Conservation (phyloP, 129 eudicot genomes). For the Flaveria ramosissima region DNA sequence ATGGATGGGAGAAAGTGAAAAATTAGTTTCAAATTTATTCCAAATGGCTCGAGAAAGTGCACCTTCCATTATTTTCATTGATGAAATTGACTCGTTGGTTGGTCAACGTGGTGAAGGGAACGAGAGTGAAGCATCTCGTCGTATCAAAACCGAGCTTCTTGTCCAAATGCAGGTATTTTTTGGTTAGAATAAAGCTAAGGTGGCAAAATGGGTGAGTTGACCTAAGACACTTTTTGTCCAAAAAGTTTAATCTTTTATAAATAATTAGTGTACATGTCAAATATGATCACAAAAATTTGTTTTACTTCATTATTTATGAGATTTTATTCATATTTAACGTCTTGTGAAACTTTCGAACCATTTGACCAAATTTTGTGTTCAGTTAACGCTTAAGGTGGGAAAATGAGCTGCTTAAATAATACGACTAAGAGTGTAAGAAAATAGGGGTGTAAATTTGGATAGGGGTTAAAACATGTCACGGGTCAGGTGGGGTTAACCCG, state of each 20-base stretch:
- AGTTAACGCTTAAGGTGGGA: not conserved
- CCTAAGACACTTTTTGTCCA: not conserved
- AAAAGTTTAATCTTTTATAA: not conserved
- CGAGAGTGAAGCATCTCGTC: conserved; percentile 77
- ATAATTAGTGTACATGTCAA: not conserved
- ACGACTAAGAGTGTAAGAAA: not conserved
- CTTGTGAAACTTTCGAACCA: not conserved
- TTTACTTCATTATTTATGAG: not conserved
- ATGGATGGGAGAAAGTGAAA: conserved; percentile 86
- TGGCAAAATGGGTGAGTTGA: conserved; percentile 7
- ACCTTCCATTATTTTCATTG: conserved; percentile 68
- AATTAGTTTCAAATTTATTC: conserved; percentile 64
- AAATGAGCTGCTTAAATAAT: not conserved
- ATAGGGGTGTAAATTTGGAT: not conserved
- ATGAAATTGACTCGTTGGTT: conserved; percentile 68
- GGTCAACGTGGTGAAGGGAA: conserved; percentile 82
- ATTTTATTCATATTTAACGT: not conserved
- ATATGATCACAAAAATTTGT: conserved; percentile 8
- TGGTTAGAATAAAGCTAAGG: not conserved
- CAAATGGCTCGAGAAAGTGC: conserved; percentile 78
- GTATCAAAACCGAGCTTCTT: conserved; percentile 75
- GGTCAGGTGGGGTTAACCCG: not conserved
- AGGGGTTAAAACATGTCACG: not conserved
- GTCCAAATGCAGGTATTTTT: conserved; percentile 73
- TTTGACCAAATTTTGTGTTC: not conserved